Percentiles rank a stretch among this genome's conserved stretches.
These are phyloP conservation scores for Ascochyta pisi DNA, from an alignment of 2,329 filamentous ascomycete species.

Conservation along the genomic window DNA sequence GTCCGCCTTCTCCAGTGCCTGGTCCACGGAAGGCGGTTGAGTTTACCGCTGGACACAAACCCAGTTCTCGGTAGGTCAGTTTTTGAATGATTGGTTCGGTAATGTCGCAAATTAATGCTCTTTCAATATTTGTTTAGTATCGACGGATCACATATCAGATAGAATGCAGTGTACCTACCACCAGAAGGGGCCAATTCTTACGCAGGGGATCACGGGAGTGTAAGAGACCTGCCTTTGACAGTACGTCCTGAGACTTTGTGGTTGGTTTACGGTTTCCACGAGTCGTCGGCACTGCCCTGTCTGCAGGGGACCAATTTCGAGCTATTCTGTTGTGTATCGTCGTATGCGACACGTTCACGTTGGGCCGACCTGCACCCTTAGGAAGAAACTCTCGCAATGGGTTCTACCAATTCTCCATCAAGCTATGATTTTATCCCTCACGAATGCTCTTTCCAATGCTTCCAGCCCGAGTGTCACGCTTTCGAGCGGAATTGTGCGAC, in stretches of 20 bases:
- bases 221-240: neutral
- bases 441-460: neutral
- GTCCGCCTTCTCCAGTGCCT: neutral
- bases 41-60: neutral
- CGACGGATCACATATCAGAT: neutral
- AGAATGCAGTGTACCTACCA: neutral
- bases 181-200: neutral
- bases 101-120: neutral
- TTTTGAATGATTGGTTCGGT: neutral
- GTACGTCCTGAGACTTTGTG: neutral
- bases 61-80: neutral
- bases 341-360: neutral
- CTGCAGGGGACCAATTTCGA: slow-evolving; percentile 6
- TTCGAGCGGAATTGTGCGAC: neutral
- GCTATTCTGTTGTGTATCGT: neutral
- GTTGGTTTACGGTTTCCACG: neutral
- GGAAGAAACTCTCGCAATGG: neutral
- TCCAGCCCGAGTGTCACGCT: neutral
- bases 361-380: neutral
- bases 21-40: slow-evolving; percentile 1
- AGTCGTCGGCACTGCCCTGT: neutral
- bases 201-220: neutral
- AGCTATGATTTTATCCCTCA: neutral
- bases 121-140: too few species aligned
- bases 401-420: neutral